Conservation (phyloP, 257 asterid species). For the Mitragyna speciosa region DNA sequence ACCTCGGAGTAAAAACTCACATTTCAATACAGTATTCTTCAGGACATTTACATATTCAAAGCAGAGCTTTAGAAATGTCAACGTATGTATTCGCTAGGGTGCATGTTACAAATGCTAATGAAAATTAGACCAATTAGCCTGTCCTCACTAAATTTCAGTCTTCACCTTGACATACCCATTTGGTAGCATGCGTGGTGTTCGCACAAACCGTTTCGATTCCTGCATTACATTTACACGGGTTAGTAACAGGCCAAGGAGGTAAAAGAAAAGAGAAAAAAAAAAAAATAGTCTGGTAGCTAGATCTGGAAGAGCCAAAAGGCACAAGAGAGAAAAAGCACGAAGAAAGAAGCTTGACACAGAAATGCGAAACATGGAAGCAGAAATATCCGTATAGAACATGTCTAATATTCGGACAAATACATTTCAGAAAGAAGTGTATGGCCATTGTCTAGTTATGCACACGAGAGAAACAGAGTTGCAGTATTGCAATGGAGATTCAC, state of each 20-base stretch:
- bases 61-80: not conserved
- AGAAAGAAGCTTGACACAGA: not conserved
- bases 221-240: conserved; percentile 24
- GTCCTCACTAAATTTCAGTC: conserved; percentile 32
- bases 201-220: conserved; percentile 55
- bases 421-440: not conserved
- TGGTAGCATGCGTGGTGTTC: conserved; percentile 50
- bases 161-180: conserved; percentile 62
- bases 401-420: not conserved
- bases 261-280: too few relatives aligned
- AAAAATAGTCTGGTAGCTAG: not conserved
- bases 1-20: not conserved
- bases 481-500: not conserved
- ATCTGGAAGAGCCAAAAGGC: not conserved
- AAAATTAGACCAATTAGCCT: conserved; percentile 5
- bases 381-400: not conserved
- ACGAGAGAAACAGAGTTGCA: not conserved
- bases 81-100: not conserved
- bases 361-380: not conserved
- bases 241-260: not conserved
- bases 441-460: not conserved
- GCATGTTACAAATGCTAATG: conserved; percentile 12
- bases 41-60: not conserved
- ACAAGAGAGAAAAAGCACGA: not conserved
- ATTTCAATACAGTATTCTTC: not conserved